Evolutionary conservation across 352 stramenopile species (phyloP), one percentile per base, ranked within the genome.

Genomic region (Phytopythium helicoides): DNA sequence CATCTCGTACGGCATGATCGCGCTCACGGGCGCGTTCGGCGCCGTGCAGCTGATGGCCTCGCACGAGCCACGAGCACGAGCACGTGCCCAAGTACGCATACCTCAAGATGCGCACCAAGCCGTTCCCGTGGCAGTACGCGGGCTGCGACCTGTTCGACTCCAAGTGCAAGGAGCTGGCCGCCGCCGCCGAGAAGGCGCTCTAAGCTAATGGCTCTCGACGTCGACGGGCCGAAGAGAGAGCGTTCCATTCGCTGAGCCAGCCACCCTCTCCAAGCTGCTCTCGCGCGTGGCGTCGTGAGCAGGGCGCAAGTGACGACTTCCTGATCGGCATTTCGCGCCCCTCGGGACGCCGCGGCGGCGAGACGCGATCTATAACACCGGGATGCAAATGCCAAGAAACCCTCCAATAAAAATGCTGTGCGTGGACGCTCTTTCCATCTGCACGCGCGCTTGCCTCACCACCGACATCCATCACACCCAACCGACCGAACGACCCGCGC

Each of bases 81-180:
- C 69, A 87, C 50, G 64, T 56, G 23, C 76, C 77, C 4, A 72
- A 70, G 45, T 94, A 76, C 68, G 67, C 81, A 35, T 91, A 94
- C 78, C 81, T 92, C 62, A 94, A 91, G 71, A 73, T 94, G 52
- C 84, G 84, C 68, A 94, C 68, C 65, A 94, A 94, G 72, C 84
- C 84, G 22, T 94, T 84, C 70, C 84, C 84, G 56, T 94, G 84
- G 84, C 55, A 83, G 34, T 81, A 84, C 54, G 77, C 84, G 54
- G 54, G 81, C 72, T 94, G 84, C 70, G 83, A 94, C 76, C 63
- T 89, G 36, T 55, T 94, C 47, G 84, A 94, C 72, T 57, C 26
- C 19, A 58, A 89, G 59, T 94, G 84, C 76, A 86, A 86, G 53
- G 70, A 72, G 42, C 68, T 77, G 39, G 79, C 76, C 40, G 67